These are phyloP conservation scores for Penicillium occitanis DNA, from an alignment of 2,329 filamentous ascomycete genomes.

Conservation along the genomic window DNA sequence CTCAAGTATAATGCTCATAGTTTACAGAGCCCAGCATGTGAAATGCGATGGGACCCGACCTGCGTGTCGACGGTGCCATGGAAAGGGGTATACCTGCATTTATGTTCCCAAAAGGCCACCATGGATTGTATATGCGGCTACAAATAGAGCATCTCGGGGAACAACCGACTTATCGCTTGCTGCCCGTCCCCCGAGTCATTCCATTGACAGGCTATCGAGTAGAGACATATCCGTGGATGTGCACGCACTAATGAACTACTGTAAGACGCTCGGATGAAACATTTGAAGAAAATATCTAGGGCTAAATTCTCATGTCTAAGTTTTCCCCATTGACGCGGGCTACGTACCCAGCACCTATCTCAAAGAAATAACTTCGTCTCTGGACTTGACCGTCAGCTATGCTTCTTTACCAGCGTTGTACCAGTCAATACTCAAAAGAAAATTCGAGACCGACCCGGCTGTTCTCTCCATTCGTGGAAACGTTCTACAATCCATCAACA, in stretches of 20 bases:
- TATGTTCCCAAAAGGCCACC: not conserved
- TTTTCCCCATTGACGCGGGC: not conserved
- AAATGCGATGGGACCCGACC: not conserved
- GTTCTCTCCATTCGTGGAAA: not conserved
- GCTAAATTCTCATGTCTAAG: not conserved
- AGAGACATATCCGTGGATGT: not conserved
- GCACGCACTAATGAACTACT: not conserved
- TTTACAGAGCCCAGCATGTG: not conserved
- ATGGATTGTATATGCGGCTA: not conserved
- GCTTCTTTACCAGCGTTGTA: not conserved
- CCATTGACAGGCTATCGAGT: not conserved
- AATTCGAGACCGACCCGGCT: not conserved
- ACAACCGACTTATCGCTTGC: not conserved
- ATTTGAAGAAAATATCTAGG: not conserved
- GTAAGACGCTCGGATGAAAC: not conserved
- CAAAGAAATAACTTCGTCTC: not conserved
- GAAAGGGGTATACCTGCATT: not conserved
- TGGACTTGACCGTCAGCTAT: not conserved
- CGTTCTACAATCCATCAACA: not conserved
- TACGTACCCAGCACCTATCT: not conserved
- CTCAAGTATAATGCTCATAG: not conserved
- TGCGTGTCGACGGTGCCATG: not conserved
- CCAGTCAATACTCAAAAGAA: not conserved
- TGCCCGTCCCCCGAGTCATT: not conserved
- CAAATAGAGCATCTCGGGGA: not conserved